Conservation (phyloP, 202 grass and related monocot genomes). For the Bolboschoenoplectus hybrid region DNA sequence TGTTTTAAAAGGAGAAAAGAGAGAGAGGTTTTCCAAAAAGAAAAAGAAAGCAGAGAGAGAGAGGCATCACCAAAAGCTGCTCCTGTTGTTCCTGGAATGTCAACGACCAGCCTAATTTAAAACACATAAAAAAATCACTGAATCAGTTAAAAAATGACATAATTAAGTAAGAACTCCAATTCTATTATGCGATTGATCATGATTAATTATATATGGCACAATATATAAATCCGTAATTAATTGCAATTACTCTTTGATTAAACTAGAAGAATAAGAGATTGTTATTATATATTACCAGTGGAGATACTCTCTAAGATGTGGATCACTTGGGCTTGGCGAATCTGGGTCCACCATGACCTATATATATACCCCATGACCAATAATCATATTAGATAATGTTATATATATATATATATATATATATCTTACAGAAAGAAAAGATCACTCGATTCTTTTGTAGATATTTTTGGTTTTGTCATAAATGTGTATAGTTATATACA, state of each 20-base stretch:
- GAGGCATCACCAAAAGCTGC: conserved; percentile 53
- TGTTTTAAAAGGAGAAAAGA: no score
- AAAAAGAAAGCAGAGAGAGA: neutral
- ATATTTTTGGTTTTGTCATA: no score
- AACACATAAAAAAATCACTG: neutral
- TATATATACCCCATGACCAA: neutral
- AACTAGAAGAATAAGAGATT: neutral
- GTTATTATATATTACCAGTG: conserved; percentile 55
- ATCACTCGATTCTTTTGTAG: neutral
- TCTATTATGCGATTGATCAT: no score
- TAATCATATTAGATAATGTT: neutral
- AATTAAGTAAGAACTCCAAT: no score
- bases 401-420: neutral
- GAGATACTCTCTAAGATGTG: conserved; percentile 62
- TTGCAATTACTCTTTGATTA: neutral
- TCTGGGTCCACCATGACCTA: conserved; percentile 92
- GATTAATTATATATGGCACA: neutral
- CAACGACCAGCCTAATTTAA: conserved; percentile 60
- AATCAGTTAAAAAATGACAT: neutral
- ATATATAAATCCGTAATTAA: neutral
- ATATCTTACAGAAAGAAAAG: neutral
- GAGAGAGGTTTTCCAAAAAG: neutral
- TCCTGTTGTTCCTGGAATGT: conserved; percentile 69
- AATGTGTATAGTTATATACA: no score
- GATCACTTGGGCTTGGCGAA: conserved; percentile 86